Evolutionary conservation across 2,329 filamentous ascomycete genomes (phyloP).

Genomic region (Colletotrichum sp.): DNA sequence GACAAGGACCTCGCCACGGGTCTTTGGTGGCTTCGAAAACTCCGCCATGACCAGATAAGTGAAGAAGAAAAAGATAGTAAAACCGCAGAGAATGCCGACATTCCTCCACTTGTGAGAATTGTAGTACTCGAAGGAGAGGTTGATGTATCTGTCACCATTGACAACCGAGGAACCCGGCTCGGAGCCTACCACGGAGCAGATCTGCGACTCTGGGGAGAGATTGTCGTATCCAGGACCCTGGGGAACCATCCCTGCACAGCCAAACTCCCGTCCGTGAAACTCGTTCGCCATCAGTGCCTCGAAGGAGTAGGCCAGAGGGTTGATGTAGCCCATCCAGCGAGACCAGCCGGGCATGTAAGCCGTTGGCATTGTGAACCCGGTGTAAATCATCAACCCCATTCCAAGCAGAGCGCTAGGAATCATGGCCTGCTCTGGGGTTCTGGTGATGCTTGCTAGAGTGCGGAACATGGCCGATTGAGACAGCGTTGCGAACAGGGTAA

Average conservation of each 20-base stretch:
- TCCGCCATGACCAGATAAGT: slow-evolving; percentile 60
- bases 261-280: slow-evolving; percentile 48
- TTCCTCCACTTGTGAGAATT: slow-evolving; percentile 35
- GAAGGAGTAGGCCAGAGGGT: slow-evolving; percentile 62
- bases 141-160: neutral
- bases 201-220: neutral
- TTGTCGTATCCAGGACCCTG: neutral
- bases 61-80: slow-evolving; percentile 57
- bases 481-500: slow-evolving; percentile 37
- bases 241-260: neutral
- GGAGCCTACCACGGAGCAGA: neutral
- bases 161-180: neutral
- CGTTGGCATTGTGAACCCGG: slow-evolving; percentile 46
- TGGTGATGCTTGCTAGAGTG: slow-evolving; percentile 27
- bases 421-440: slow-evolving; percentile 30
- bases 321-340: slow-evolving; percentile 62
- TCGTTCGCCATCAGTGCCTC: slow-evolving; percentile 73
- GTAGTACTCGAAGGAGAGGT: neutral
- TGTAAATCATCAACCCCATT: slow-evolving; percentile 53
- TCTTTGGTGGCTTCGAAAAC: slow-evolving; percentile 44
- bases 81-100: slow-evolving; percentile 60
- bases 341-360: slow-evolving; percentile 45
- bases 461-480: slow-evolving; percentile 31
- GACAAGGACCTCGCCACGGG: slow-evolving; percentile 60
- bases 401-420: slow-evolving; percentile 60